phyloP scores from a whole-genome alignment of 106 monocot species.

The Chionographis japonica region DNA sequence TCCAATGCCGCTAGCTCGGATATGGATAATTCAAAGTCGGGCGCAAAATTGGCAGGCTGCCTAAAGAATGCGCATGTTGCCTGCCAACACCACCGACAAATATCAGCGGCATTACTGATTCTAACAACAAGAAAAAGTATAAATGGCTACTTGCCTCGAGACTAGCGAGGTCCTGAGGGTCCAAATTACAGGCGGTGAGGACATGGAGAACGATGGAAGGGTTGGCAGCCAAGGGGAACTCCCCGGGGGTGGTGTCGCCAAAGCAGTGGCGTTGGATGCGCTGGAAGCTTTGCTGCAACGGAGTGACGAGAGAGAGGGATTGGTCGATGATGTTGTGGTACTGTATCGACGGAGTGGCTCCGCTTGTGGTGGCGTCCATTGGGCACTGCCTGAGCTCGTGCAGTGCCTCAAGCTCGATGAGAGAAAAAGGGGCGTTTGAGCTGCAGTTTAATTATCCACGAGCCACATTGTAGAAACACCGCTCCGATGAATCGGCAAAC shows the following conservation, averaged over 20 bases:
- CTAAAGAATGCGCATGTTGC: conserved; percentile 87
- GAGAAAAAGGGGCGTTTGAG: background rate
- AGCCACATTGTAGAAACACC: no score
- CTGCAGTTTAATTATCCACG: no score
- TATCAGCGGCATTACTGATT: conserved; percentile 59
- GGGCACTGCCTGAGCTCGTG: conserved; percentile 32
- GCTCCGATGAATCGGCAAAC: no score
- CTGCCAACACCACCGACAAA: conserved; percentile 37
- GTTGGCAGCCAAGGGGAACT: conserved; percentile 85
- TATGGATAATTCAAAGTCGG: conserved; percentile 74
- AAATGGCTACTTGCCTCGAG: conserved; percentile 79
- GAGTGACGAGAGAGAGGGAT: conserved; percentile 60
- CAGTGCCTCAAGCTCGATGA: conserved; percentile 20
- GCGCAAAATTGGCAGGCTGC: conserved; percentile 83
- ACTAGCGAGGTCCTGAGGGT: conserved; percentile 80
- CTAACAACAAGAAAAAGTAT: conserved; percentile 9
- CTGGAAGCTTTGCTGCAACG: conserved; percentile 71
- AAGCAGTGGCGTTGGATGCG: conserved; percentile 80
- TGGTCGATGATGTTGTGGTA: conserved; percentile 75
- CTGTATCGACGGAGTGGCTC: conserved; percentile 62
- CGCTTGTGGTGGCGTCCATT: conserved; percentile 88
- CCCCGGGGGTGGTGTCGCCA: conserved; percentile 73
- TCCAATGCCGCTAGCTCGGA: conserved; percentile 92
- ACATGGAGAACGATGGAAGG: conserved; percentile 94
- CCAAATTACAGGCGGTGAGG: conserved; percentile 78